Conservation (phyloP, 2,329 filamentous ascomycete genomes). For the Penicillium sp. region DNA sequence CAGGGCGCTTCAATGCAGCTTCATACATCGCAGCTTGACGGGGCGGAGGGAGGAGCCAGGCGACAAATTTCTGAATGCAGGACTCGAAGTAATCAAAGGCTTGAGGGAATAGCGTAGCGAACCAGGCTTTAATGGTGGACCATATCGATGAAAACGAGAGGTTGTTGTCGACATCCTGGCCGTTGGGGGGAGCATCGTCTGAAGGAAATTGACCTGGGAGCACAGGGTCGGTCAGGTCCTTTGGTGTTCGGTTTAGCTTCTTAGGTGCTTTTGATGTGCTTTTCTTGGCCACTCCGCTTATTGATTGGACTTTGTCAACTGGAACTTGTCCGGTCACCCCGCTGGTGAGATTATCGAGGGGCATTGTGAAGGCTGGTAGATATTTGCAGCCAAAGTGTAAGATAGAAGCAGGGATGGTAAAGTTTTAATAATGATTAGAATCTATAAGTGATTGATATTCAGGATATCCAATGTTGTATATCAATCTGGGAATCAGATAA, state of each 20-base stretch:
- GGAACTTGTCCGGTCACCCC: conserved; percentile 22
- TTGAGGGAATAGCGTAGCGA: conserved; percentile 19
- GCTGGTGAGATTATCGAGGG: conserved; percentile 26
- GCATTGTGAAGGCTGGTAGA: conserved; percentile 16
- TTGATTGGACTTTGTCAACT: conserved; percentile 17
- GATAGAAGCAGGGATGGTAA: background rate
- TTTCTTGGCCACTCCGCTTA: conserved; percentile 11
- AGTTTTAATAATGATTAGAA: background rate
- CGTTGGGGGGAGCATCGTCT: conserved; percentile 17
- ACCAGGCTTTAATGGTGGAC: conserved; percentile 16
- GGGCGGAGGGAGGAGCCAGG: conserved; percentile 26
- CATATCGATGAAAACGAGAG: conserved; percentile 20
- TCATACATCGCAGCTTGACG: conserved; percentile 31
- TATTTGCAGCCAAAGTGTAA: background rate
- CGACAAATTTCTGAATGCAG: conserved; percentile 22
- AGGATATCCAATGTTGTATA: conserved; percentile 7
- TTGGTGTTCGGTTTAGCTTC: conserved; percentile 16
- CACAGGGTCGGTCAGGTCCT: conserved; percentile 17
- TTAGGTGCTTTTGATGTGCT: conserved; percentile 17
- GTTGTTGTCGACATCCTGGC: conserved; percentile 15
- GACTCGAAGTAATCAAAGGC: conserved; percentile 30
- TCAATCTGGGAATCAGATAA: background rate
- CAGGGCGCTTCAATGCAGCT: conserved; percentile 28
- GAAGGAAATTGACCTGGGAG: conserved; percentile 30
- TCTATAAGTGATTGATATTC: background rate